These are phyloP conservation scores for Sugiyamaella floridensis DNA, from an alignment of 805 yeast genomes.

Conservation along the genomic window DNA sequence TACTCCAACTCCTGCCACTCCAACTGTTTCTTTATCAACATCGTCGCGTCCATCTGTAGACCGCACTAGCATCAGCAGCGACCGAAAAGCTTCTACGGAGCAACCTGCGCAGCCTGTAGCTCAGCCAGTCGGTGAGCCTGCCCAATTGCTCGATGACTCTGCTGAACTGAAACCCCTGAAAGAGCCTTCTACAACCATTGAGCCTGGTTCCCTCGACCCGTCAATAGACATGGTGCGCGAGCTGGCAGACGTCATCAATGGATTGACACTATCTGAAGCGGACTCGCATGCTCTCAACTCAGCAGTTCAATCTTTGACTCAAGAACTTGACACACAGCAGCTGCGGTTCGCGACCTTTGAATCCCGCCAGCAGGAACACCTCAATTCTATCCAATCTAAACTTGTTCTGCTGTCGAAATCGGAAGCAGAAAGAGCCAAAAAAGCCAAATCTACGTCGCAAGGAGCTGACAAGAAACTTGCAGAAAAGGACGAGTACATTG, in stretches of 20 bases:
- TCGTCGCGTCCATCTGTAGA: background rate
- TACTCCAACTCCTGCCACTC: no score
- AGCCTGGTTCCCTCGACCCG: constrained; percentile 9
- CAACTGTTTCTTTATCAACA: no score
- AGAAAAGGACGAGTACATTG: constrained; percentile 54
- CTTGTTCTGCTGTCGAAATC: constrained; percentile 28
- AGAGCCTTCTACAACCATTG: background rate
- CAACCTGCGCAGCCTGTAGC: no score
- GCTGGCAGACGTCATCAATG: constrained; percentile 17
- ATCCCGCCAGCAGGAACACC: constrained; percentile 2
- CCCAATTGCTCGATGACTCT: no score
- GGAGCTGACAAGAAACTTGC: constrained; percentile 30
- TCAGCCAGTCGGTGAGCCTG: no score
- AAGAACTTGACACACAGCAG: constrained; percentile 2
- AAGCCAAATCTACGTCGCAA: constrained; percentile 7
- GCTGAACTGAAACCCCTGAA: background rate
- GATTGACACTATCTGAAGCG: background rate
- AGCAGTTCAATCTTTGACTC: background rate
- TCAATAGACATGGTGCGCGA: constrained; percentile 27
- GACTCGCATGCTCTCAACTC: constrained; percentile 8
- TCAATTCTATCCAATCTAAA: constrained; percentile 7
- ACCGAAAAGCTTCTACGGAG: no score
- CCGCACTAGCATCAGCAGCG: background rate
- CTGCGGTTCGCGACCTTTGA: background rate
- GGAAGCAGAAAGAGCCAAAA: constrained; percentile 19